Percentiles rank a stretch among this genome's conserved stretches.
These are phyloP conservation scores for Candida krabiensis DNA, from an alignment of 805 yeast genomes.

Conservation along the genomic window DNA sequence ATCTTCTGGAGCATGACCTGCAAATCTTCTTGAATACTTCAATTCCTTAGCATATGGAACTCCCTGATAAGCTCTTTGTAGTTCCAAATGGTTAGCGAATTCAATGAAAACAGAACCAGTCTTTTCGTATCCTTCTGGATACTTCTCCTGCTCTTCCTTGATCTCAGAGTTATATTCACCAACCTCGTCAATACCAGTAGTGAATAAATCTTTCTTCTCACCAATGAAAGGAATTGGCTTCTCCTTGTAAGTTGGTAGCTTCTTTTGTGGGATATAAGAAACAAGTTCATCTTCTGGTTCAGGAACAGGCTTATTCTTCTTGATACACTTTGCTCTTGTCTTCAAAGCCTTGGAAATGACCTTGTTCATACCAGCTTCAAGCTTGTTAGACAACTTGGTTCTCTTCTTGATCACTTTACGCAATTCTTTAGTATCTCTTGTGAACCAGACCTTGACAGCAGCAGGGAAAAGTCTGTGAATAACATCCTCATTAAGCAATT, in stretches of 20 bases:
- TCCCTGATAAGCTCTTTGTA: conserved; percentile 88
- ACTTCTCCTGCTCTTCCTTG: conserved; percentile 51
- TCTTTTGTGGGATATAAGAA: conserved; percentile 66
- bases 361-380: conserved; percentile 65
- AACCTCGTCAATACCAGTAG: conserved; percentile 65
- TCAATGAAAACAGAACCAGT: conserved; percentile 75
- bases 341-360: conserved; percentile 61
- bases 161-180: conserved; percentile 72
- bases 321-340: conserved; percentile 51
- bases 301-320: conserved; percentile 57
- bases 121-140: conserved; percentile 48
- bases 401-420: conserved; percentile 61
- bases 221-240: conserved; percentile 69
- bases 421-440: conserved; percentile 61
- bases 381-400: conserved; percentile 55
- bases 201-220: conserved; percentile 80
- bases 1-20: conserved; percentile 78
- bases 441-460: conserved; percentile 57
- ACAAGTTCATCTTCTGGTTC: conserved; percentile 56
- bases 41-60: conserved; percentile 53
- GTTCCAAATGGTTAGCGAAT: conserved; percentile 81
- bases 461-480: conserved; percentile 64
- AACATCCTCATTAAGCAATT: conserved; percentile 43
- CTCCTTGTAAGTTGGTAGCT: conserved; percentile 81
- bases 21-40: conserved; percentile 46